Evolutionary conservation across 75 land plant genomes (phyloP).

Genomic region (Larix kaempferi): DNA sequence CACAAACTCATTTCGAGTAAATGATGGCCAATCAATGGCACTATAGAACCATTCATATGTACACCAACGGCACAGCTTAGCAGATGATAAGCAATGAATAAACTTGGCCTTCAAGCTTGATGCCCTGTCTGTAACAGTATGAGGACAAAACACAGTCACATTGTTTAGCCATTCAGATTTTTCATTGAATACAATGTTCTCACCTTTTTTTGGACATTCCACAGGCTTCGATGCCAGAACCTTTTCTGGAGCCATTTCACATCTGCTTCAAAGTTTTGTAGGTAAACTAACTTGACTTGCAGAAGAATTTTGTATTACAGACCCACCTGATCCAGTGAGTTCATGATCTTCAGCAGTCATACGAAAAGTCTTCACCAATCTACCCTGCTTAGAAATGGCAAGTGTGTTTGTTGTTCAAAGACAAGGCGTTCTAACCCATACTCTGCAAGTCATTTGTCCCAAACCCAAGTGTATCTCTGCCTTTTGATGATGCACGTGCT

Average conservation of each 20-base stretch:
- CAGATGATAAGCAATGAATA: constrained; percentile 60
- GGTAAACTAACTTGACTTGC: no score
- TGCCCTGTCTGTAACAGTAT: constrained; percentile 26
- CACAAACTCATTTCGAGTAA: constrained; percentile 85
- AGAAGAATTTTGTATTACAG: no score
- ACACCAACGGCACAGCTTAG: constrained; percentile 74
- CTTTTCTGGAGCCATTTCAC: constrained; percentile 36
- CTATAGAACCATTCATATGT: constrained; percentile 96
- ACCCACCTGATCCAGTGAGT: no score
- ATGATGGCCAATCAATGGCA: constrained; percentile 97
- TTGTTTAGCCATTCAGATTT: constrained; percentile 11
- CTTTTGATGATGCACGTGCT: no score
- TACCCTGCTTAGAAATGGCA: no score
- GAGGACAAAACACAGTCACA: constrained; percentile 17
- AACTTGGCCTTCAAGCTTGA: constrained; percentile 46
- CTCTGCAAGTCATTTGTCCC: no score
- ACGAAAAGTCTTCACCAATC: not conserved
- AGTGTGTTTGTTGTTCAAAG: no score
- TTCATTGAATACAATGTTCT: constrained; percentile 14
- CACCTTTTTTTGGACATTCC: constrained; percentile 14
- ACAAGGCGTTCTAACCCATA: no score
- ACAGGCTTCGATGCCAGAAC: constrained; percentile 11
- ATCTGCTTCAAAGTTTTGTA: constrained; percentile 2
- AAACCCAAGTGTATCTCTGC: no score
- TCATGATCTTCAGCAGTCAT: no score